Evolutionary conservation across 176 grass and related monocot species (phyloP).

Genomic region (sorghum (Sorghum bicolor)): DNA sequence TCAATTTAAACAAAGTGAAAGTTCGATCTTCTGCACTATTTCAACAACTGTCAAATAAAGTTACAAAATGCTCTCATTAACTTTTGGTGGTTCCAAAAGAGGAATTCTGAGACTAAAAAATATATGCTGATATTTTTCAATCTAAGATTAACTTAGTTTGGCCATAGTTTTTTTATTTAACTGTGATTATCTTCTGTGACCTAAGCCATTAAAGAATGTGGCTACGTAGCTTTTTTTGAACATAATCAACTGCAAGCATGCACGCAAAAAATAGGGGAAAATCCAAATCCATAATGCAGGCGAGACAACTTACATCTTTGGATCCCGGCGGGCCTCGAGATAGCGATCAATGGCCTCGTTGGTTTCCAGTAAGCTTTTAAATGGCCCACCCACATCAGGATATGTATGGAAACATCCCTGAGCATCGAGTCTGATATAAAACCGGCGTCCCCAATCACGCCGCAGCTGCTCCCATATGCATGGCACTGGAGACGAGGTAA

Average conservation of each 20-base stretch:
- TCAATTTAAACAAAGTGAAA: neutral
- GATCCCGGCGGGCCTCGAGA: neutral
- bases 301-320: constrained; percentile 7
- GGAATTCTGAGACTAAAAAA: neutral
- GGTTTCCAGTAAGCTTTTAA: neutral
- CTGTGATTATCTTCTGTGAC: no score
- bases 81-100: neutral
- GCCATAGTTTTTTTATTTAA: neutral
- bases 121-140: no score
- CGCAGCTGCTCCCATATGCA: neutral
- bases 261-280: neutral
- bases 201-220: neutral
- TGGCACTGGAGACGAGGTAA: neutral
- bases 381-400: constrained; percentile 13
- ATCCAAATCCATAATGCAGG: neutral
- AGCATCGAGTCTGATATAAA: neutral
- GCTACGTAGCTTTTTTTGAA: neutral
- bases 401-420: neutral
- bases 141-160: neutral
- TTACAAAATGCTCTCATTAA: neutral
- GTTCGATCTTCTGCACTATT: neutral
- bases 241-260: neutral
- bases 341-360: neutral
- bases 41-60: neutral
- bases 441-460: neutral